Conservation (phyloP, 306 rosid genomes). For the Glycyrrhiza uralensis region DNA sequence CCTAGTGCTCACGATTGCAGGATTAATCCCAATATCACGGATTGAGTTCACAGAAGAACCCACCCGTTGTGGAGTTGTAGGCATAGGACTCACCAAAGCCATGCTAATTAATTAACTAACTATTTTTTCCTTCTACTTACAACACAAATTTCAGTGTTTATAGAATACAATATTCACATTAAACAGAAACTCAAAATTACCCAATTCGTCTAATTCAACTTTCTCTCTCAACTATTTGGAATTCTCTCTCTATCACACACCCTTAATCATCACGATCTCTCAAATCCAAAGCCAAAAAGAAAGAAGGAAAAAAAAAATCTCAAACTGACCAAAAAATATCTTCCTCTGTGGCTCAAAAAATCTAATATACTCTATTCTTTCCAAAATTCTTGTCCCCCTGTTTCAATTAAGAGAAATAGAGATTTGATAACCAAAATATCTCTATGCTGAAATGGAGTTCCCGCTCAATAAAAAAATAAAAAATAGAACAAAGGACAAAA, state of each 20-base stretch:
- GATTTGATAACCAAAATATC: conserved; percentile 3
- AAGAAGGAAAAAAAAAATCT: background rate
- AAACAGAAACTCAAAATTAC: conserved; percentile 1
- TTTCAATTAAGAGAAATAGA: background rate
- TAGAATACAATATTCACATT: too few species aligned
- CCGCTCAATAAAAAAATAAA: background rate
- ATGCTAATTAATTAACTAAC: conserved; percentile 6
- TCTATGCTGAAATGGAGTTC: background rate
- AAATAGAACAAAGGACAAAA: background rate
- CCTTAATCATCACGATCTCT: background rate
- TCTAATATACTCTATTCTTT: background rate
- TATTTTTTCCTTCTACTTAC: background rate
- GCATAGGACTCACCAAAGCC: conserved; percentile 50
- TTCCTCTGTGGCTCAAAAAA: background rate
- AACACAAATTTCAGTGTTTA: too few species aligned
- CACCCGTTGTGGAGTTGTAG: conserved; percentile 16
- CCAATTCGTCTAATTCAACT: conserved; percentile 3
- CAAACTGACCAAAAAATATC: background rate
- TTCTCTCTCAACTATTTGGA: background rate
- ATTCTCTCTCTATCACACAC: background rate
- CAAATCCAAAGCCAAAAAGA: background rate
- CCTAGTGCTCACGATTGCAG: conserved; percentile 31
- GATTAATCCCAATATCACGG: conserved; percentile 22
- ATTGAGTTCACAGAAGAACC: conserved; percentile 23
- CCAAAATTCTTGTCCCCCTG: background rate